Conservation (phyloP, 2,329 filamentous ascomycete genomes). For the Aspergillus tubingensis region DNA sequence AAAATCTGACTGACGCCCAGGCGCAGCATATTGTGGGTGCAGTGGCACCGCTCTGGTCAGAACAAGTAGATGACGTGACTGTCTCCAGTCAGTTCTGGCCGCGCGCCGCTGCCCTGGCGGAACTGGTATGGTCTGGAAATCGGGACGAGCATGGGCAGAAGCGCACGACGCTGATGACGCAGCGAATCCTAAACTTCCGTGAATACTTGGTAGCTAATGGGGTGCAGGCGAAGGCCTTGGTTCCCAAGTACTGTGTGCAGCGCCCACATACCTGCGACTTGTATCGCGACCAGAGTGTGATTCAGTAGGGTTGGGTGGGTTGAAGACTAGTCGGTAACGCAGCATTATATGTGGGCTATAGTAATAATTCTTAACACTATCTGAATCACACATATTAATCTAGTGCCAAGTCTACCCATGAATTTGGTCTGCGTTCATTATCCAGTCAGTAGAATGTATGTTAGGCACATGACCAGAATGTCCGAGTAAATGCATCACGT, state of each 20-base stretch:
- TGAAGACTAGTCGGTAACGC: no score
- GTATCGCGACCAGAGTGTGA: conserved; percentile 52
- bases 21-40: conserved; percentile 54
- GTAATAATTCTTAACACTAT: no score
- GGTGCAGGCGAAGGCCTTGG: conserved; percentile 52
- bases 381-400: no score
- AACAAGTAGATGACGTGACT: conserved; percentile 57
- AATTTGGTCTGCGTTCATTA: no score
- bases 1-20: conserved; percentile 50
- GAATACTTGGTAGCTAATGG: conserved; percentile 61
- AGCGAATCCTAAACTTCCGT: conserved; percentile 60
- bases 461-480: no score
- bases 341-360: no score
- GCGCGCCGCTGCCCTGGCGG: conserved; percentile 57
- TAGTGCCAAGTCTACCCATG: no score
- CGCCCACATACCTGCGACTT: conserved; percentile 62
- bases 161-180: conserved; percentile 55
- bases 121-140: conserved; percentile 60
- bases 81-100: conserved; percentile 58
- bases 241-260: conserved; percentile 61
- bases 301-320: conserved; percentile 12
- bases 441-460: no score
- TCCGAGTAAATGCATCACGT: no score
- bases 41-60: conserved; percentile 55
- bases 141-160: conserved; percentile 52